Base-by-base conservation (phyloP, 768 basidiomycete species). In the Russula abietina region DNA sequence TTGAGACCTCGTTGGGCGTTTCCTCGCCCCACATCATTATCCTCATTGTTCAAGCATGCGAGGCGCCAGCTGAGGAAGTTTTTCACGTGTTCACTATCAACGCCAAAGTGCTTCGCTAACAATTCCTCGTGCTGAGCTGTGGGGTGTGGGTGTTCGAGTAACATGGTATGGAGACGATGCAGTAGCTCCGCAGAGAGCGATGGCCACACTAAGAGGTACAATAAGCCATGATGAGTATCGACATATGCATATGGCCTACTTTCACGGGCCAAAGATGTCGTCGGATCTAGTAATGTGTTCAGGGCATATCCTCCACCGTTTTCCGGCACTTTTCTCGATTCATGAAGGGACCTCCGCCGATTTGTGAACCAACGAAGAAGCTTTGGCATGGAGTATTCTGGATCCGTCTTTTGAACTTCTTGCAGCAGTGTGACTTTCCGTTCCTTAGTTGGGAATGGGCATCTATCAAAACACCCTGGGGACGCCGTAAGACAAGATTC, bases 131-230 rank as follows among this genome's bases (percentile, higher is more conserved):
- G 61, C 8, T 45, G 61, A 28, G 32, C 38, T 16, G 55, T 51
- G 22, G 51, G 10, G 19, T 62, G 48, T 45, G 61, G 39, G n/a
- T 62, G 61, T 24, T 57, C 55, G 22, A 41, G 41, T 19, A 62
- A 32, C 61, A 62, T 56, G 16, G 33, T 26, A 33, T 62, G 61
- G n/a, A 62, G 38, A 16, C 61, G 61, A 36, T 14, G 10, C 22
- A 62, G 32, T 33, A 39, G 45, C 30, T 62, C 55, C 8, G 48
- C 55, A 4, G 61, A 62, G 6, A 55, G 49, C 22, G 55, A 56
- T 28, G 61, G 61, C 61, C 61, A 62, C 61, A 62, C 61, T 62
- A 36, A 10, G 4, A n/a, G n/a, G 17, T n/a, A 48, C 36, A 45
- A 26, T 52, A 3, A 41, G 26, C 12, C 24, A 43, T 4, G 16